Percentiles rank a stretch among this genome's conserved stretches.
Conservation (phyloP, 257 asterid genomes). For the Solanum sparsipilum region DNA sequence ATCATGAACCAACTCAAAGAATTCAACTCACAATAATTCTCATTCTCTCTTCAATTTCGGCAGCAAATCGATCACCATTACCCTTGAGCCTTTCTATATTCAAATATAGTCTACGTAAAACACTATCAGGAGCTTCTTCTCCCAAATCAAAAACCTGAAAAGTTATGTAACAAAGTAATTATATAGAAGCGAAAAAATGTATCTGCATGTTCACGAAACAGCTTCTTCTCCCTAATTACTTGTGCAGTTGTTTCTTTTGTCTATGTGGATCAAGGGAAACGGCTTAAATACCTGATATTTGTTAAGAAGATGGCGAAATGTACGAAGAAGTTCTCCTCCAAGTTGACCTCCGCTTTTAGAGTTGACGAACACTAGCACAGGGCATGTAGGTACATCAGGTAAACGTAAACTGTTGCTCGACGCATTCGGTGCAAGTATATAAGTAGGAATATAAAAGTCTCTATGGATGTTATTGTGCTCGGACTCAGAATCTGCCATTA, state of each 20-base stretch:
- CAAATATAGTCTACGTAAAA: constrained; percentile 39
- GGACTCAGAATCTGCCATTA: constrained; percentile 23
- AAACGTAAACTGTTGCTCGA: constrained; percentile 5
- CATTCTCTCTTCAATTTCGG: constrained; percentile 42
- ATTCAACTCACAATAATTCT: constrained; percentile 65
- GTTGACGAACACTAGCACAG: constrained; percentile 80
- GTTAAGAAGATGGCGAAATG: constrained; percentile 60
- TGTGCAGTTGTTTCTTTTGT: neutral
- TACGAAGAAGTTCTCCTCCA: constrained; percentile 73
- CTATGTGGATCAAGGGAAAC: neutral
- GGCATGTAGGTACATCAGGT: constrained; percentile 45
- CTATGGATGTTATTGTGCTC: constrained; percentile 21
- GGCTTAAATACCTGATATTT: constrained; percentile 47
- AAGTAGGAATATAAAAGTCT: constrained; percentile 50
- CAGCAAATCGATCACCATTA: constrained; percentile 47
- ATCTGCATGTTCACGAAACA: neutral
- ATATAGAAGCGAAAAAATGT: neutral
- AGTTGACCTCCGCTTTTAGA: constrained; percentile 94
- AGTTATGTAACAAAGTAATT: neutral
- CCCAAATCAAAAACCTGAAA: constrained; percentile 82
- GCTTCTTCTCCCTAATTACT: neutral
- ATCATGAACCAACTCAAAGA: neutral
- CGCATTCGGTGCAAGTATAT: constrained; percentile 32
- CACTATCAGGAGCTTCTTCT: constrained; percentile 71
- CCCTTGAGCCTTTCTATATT: constrained; percentile 57